Percentiles rank a stretch among this genome's conserved stretches.
phyloP scores from a whole-genome alignment of 768 basidiomycete genomes.

The Mycena rebaudengoi region DNA sequence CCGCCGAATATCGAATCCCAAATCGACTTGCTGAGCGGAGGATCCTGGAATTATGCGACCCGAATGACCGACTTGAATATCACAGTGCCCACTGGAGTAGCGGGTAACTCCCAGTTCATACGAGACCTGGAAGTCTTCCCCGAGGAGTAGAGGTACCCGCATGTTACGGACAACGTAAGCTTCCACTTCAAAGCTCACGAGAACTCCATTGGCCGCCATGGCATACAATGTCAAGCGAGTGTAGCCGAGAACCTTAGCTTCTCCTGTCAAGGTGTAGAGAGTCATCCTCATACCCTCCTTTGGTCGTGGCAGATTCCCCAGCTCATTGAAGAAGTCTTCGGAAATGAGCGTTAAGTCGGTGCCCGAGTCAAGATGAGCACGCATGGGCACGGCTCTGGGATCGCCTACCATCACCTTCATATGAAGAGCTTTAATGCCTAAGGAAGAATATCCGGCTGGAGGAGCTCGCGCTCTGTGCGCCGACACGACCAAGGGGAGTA shows the following conservation, averaged over 20 bases:
- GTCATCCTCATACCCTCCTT: slow-evolving; percentile 13
- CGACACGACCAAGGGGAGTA: neutral
- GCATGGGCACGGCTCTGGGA: neutral
- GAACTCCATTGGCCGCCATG: neutral
- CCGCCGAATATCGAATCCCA: slow-evolving; percentile 11
- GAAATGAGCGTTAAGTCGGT: slow-evolving; percentile 26
- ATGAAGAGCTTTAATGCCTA: slow-evolving; percentile 16
- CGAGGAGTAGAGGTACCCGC: slow-evolving; percentile 36
- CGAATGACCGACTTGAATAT: neutral
- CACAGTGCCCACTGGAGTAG: slow-evolving; percentile 3
- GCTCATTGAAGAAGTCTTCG: slow-evolving; percentile 3
- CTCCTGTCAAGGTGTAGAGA: slow-evolving; percentile 13
- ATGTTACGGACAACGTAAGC: slow-evolving; percentile 36
- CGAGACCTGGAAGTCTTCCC: slow-evolving; percentile 36
- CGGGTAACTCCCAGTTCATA: slow-evolving; percentile 32
- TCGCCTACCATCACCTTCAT: neutral
- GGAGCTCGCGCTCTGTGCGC: neutral
- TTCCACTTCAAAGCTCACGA: slow-evolving; percentile 27
- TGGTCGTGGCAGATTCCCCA: neutral
- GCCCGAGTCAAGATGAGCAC: slow-evolving; percentile 25
- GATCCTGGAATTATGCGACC: neutral
- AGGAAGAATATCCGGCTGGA: neutral
- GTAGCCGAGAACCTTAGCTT: slow-evolving; percentile 29
- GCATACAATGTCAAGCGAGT: slow-evolving; percentile 17
- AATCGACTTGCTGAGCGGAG: neutral